Evolutionary conservation across 345 rosid genomes (phyloP), one percentile per base, ranked within the genome.

Genomic region (Syzygium jambos): DNA sequence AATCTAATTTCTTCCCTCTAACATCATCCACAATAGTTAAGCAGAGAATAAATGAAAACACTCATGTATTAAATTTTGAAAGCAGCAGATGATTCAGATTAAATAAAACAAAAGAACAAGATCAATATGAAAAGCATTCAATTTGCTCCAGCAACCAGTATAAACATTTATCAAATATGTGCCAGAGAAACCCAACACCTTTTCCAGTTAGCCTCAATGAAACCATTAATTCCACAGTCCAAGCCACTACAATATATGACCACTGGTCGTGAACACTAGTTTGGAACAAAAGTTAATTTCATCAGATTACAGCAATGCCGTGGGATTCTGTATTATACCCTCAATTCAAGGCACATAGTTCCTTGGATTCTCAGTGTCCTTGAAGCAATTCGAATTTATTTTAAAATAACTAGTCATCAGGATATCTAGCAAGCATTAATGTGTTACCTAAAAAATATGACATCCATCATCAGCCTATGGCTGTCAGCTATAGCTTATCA

Each of bases 1-100:
- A 91, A 88, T 86, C 98, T 94, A 80, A 98, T 98, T 93, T 98
- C 99, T 93, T 98, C 99, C 91, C 99, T 95, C 99, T 98, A 88
- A 84, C 57, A 78, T 68, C 89, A 92, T 19, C 86, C 12, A 43
- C 29, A 89, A 43, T 84, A 51, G 85, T 73, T n/a, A 23, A 84
- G 85, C 25, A 13, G 78, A 41, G 87, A 65, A 41, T 5, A 85
- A 59, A 25, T 34, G 63, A 85, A 87, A 85, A 19, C 25, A 22
- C 34, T 56, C 3, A 3, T 25, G 2, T 73, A 73, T 10, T 46
- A 46, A 65, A 25, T 10, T 49, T n/a, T 22, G 82, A 78, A 82
- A 80, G 22, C 23, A 43, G 68, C 30, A 51, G 52, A 61, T 21
- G 38, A 27, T 11, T 57, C 41, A 29, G 86, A 41, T 22, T 46